Evolutionary conservation across 495 filamentous ascomycete species (phyloP).

Genomic region (Aspergillus ellipticus): DNA sequence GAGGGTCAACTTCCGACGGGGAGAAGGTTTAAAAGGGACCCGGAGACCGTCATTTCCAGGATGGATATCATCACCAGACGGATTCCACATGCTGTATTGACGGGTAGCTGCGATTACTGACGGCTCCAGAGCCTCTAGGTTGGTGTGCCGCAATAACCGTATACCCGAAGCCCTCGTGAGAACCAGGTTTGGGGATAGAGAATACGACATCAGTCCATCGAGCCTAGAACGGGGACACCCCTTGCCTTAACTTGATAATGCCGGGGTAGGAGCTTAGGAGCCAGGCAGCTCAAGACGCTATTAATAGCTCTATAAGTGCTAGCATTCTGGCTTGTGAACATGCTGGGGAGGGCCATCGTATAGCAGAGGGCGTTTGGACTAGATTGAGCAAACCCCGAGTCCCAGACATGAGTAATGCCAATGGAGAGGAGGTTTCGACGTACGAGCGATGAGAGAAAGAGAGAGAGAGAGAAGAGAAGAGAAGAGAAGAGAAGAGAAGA

Average conservation of each 20-base stretch:
- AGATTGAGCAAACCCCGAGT: neutral
- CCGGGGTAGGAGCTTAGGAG: neutral
- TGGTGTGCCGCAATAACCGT: neutral
- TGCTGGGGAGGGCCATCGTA: neutral
- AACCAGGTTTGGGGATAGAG: neutral
- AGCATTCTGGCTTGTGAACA: neutral
- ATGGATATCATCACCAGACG: neutral
- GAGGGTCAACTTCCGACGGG: neutral
- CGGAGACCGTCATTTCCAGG: neutral
- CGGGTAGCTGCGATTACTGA: neutral
- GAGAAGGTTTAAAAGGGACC: neutral
- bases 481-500: no score
- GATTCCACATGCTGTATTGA: neutral
- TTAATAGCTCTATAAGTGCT: neutral
- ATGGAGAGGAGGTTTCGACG: no score
- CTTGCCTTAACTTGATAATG: constrained; percentile 17
- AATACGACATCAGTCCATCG: constrained; percentile 3
- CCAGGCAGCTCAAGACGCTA: neutral
- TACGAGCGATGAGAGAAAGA: no score
- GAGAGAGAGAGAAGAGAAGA: no score
- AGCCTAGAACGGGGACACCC: neutral
- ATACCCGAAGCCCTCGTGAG: neutral
- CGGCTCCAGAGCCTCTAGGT: neutral
- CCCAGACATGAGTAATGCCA: neutral
- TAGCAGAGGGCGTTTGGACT: no score